Evolutionary conservation across 2,329 filamentous ascomycete genomes (phyloP).

Genomic region (Diplodia seriata): DNA sequence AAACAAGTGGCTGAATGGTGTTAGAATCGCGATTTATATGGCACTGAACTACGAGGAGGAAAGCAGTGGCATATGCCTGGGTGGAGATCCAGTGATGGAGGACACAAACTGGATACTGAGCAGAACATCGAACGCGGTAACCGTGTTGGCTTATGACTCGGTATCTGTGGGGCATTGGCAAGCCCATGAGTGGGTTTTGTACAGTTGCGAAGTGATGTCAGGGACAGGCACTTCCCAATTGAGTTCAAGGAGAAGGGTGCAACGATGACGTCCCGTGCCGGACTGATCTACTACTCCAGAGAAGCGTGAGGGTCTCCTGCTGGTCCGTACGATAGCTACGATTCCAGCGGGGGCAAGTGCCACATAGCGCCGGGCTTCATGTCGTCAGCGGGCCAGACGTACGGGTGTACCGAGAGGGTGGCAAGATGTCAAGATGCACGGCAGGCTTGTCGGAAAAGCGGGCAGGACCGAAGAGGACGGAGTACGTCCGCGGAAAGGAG

Average conservation of each 20-base stretch:
- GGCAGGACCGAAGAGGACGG: conserved; percentile 51
- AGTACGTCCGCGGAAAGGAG: conserved; percentile 49
- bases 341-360: conserved; percentile 54
- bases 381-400: conserved; percentile 48
- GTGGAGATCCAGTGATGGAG: conserved; percentile 41
- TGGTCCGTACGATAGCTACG: conserved; percentile 48
- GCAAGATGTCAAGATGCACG: conserved; percentile 54
- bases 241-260: conserved; percentile 29
- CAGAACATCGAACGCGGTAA: conserved; percentile 49
- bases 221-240: conserved; percentile 44
- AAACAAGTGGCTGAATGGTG: conserved; percentile 45
- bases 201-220: conserved; percentile 49
- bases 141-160: conserved; percentile 38
- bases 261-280: conserved; percentile 38
- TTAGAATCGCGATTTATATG: conserved; percentile 44
- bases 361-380: conserved; percentile 54
- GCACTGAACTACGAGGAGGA: conserved; percentile 40
- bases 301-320: conserved; percentile 49
- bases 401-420: conserved; percentile 52
- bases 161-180: not conserved
- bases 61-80: conserved; percentile 39
- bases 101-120: conserved; percentile 42
- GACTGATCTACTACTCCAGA: conserved; percentile 41
- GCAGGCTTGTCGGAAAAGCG: conserved; percentile 51
- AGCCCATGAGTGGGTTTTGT: not conserved